phyloP scores from a whole-genome alignment of 192 early-diverging fungal genomes.

The Pilobolus umbonatus region DNA sequence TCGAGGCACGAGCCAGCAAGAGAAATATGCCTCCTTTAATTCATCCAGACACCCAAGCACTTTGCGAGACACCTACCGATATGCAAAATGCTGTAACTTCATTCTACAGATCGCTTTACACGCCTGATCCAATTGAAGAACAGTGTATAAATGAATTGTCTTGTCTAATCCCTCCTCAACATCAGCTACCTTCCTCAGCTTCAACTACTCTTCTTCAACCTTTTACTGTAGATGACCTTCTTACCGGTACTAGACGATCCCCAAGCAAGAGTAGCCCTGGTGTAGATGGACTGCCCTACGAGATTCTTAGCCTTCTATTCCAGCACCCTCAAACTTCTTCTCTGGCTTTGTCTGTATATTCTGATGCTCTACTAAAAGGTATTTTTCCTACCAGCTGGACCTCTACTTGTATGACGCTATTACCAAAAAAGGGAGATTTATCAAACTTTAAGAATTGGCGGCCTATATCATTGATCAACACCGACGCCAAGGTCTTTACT shows the following conservation, averaged over 20 bases:
- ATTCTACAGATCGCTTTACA: neutral
- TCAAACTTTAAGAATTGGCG: conserved; percentile 14
- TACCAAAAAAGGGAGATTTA: conserved; percentile 26
- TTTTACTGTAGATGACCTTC: neutral
- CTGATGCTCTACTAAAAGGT: neutral
- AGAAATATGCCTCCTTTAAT: neutral
- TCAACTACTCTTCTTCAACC: neutral
- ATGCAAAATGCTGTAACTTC: neutral
- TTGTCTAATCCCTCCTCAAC: too few relatives aligned
- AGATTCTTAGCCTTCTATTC: neutral
- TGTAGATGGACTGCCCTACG: conserved; percentile 3
- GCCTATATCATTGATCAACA: conserved; percentile 18
- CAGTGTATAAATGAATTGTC: too few relatives aligned
- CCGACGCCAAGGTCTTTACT: conserved; percentile 24
- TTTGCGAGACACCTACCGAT: neutral
- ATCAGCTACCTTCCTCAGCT: too few relatives aligned
- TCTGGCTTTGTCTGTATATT: neutral
- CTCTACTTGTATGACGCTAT: conserved; percentile 17
- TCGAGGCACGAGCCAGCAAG: neutral
- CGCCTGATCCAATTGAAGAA: neutral
- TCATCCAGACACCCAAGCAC: neutral
- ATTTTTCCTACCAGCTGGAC: neutral
- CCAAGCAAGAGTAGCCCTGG: conserved; percentile 9
- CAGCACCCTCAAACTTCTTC: too few relatives aligned
- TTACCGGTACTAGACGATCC: neutral